Evolutionary conservation across 148 eudicot species (phyloP).

Genomic region (Mesembryanthemum crystallinum): DNA sequence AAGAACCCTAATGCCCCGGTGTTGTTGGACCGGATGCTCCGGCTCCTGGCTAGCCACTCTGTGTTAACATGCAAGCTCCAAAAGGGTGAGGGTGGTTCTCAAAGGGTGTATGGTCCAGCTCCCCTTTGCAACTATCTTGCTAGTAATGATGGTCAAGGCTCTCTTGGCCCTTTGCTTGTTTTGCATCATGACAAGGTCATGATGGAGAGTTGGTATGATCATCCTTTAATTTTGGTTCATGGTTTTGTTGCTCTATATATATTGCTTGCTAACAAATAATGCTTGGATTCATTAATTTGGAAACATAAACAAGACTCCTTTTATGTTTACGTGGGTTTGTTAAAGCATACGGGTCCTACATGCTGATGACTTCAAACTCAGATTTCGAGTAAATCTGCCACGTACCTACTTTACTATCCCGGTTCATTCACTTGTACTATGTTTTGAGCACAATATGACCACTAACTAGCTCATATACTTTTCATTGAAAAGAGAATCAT

Average conservation of each 20-base stretch:
- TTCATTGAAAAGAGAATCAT: too few relatives aligned
- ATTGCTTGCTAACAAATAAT: too few relatives aligned
- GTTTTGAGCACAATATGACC: too few relatives aligned
- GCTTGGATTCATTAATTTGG: too few relatives aligned
- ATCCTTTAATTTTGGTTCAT: neutral
- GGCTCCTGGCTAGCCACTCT: conserved; percentile 37
- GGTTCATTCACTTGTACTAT: too few relatives aligned
- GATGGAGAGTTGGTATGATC: conserved; percentile 36
- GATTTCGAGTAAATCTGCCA: too few relatives aligned
- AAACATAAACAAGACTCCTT: too few relatives aligned
- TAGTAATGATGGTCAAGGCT: conserved; percentile 28
- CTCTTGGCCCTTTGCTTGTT: conserved; percentile 36
- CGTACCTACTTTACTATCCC: too few relatives aligned
- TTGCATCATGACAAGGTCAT: conserved; percentile 37
- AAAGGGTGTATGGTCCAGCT: conserved; percentile 35
- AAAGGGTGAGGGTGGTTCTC: conserved; percentile 25
- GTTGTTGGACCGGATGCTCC: conserved; percentile 42
- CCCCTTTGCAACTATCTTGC: conserved; percentile 38
- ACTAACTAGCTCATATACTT: too few relatives aligned
- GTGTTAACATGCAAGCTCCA: conserved; percentile 29
- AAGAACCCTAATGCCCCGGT: conserved; percentile 33
- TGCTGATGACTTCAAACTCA: too few relatives aligned
- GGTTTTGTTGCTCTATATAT: neutral
- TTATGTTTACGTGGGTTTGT: too few relatives aligned
- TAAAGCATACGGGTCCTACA: too few relatives aligned